A percentile compares a stretch with the other conserved stretches of the same genome.
Conservation (phyloP, 768 basidiomycete species). For the Mycena albidolilacea region DNA sequence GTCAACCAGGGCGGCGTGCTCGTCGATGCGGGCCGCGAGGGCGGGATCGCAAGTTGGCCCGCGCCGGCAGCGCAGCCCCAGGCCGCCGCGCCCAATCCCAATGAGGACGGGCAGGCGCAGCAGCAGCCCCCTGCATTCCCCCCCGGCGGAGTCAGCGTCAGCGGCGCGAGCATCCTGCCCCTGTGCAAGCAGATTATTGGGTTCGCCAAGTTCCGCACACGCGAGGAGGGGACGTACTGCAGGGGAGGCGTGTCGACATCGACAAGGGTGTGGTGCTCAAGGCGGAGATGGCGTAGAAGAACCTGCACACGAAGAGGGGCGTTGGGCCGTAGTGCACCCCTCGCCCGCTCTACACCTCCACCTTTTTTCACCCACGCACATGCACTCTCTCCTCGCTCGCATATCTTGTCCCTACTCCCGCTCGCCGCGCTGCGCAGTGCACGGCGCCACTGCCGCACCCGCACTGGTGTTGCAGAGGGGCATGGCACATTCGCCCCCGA, state of each 20-base stretch:
- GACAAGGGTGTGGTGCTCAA: slow-evolving; percentile 95
- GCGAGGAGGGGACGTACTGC: slow-evolving; percentile 89
- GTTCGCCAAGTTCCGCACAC: slow-evolving; percentile 94
- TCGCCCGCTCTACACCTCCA: too few species aligned
- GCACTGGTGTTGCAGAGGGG: too few species aligned
- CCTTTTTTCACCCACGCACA: too few species aligned
- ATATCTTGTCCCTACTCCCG: too few species aligned
- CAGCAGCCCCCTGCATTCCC: not conserved
- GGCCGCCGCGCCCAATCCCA: not conserved
- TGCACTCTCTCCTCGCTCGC: too few species aligned
- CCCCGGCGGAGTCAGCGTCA: not conserved
- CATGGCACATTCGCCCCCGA: too few species aligned
- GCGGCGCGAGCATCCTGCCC: slow-evolving; percentile 48
- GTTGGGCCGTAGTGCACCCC: slow-evolving; percentile 82
- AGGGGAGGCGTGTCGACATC: slow-evolving; percentile 91
- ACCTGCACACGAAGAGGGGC: slow-evolving; percentile 94
- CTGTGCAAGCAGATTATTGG: slow-evolving; percentile 98
- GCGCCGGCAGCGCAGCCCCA: slow-evolving; percentile 43
- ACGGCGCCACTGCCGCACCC: too few species aligned
- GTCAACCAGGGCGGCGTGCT: slow-evolving; percentile 88
- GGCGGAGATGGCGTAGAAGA: slow-evolving; percentile 99
- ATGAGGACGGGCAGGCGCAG: not conserved
- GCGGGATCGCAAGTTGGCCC: slow-evolving; percentile 83
- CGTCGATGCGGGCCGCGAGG: slow-evolving; percentile 84
- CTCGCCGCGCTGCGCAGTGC: too few species aligned